Conservation (phyloP, 768 basidiomycete genomes). For the Naganishia vaughanmartiniae region DNA sequence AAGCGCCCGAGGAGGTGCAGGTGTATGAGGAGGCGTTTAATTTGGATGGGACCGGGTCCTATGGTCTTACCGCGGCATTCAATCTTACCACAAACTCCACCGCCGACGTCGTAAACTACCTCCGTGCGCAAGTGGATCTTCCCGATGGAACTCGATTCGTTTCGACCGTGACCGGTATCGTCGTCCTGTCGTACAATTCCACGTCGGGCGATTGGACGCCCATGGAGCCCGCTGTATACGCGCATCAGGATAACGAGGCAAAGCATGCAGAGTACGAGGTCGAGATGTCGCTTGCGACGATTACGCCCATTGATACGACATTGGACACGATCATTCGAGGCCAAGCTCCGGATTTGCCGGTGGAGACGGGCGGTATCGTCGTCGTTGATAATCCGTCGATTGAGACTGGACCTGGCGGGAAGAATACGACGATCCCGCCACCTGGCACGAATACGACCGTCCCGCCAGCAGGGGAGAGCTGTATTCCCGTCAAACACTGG, state of each 20-base stretch:
- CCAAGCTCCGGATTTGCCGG: constrained; percentile 8
- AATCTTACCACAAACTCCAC: constrained; percentile 15
- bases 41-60: background rate
- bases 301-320: background rate
- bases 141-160: background rate
- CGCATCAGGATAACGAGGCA: constrained; percentile 17
- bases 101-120: background rate
- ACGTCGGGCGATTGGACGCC: constrained; percentile 1
- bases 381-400: background rate
- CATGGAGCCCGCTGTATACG: background rate
- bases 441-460: background rate
- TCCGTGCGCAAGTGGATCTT: constrained; percentile 13
- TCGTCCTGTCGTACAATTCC: constrained; percentile 2
- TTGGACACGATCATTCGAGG: background rate
- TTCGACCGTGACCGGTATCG: background rate
- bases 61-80: background rate
- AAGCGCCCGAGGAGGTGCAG: constrained; percentile 6
- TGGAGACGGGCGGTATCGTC: background rate
- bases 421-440: background rate
- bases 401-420: no score
- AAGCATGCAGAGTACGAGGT: background rate
- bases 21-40: background rate
- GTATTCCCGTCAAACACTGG: background rate
- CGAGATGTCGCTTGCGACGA: background rate
- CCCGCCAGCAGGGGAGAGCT: background rate